Percentiles rank a stretch among this genome's conserved stretches.
These are phyloP conservation scores for Carex scoparia DNA, from an alignment of 176 grass and related monocot genomes.

Conservation along the genomic window DNA sequence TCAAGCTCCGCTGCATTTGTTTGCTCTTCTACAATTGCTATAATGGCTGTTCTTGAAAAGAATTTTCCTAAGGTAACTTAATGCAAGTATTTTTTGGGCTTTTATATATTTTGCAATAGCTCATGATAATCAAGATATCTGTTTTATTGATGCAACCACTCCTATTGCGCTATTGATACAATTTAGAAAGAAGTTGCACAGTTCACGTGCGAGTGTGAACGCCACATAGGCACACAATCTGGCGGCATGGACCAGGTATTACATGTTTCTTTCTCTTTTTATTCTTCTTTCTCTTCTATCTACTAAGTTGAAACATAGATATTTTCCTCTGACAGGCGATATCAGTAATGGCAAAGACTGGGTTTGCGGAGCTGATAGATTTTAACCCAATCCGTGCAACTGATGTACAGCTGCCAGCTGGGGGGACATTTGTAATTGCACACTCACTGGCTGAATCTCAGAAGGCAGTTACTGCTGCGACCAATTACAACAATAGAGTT, in stretches of 20 bases:
- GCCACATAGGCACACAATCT: constrained; percentile 85
- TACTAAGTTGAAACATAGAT: constrained; percentile 9
- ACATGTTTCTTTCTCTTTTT: background rate
- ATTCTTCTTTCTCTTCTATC: constrained; percentile 1
- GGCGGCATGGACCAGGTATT: constrained; percentile 98
- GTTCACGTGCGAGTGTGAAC: constrained; percentile 85
- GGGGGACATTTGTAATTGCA: constrained; percentile 90
- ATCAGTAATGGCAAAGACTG: constrained; percentile 90
- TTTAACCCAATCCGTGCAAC: constrained; percentile 92
- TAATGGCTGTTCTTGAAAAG: constrained; percentile 72
- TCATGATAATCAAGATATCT: constrained; percentile 1
- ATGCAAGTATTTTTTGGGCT: background rate
- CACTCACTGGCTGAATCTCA: constrained; percentile 94
- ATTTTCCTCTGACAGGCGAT: constrained; percentile 59
- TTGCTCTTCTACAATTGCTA: constrained; percentile 93
- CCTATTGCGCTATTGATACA: constrained; percentile 22
- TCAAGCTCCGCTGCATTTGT: constrained; percentile 98
- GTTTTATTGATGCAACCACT: background rate
- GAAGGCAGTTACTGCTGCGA: constrained; percentile 93
- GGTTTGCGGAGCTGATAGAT: constrained; percentile 98
- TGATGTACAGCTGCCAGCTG: constrained; percentile 74
- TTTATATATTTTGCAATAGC: background rate
- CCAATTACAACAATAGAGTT: constrained; percentile 95
- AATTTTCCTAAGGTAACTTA: constrained; percentile 76
- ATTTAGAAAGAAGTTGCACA: constrained; percentile 98